Evolutionary conservation across 1,284 basidiomycete species (phyloP), one percentile per base, ranked within the genome.

Genomic region (Rhodotorula sp.): DNA sequence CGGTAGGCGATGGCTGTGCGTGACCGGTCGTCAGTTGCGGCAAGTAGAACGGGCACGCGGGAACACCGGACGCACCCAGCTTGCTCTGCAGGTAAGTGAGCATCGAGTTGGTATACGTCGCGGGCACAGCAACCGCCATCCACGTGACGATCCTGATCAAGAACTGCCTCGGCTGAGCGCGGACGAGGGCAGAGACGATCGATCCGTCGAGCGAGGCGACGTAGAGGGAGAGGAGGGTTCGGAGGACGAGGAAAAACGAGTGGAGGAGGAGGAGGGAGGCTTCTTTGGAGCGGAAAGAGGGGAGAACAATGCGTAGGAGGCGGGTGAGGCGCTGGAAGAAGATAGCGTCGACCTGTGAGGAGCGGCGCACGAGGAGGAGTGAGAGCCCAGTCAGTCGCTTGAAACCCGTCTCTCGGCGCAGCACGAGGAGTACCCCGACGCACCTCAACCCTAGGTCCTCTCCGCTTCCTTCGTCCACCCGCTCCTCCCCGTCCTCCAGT

Each of bases 91-190:
- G 86, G 79, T 92, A 98, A 74, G 89, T 90, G 59, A 98, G 85
- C 91, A 94, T 95, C 73, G 92, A 93, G 80, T 99, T 99, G 39
- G 92, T 94, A 86, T 94, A 95, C 36, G 94, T 97, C 2, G 93
- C 77, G 24, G 75, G 72, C 27, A 71, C 51, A 11, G 70, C 67
- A 2, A 70, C 67, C n/a, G 59, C 79, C 58, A 97, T 85, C 95
- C 95, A 99, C 67, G 88, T 86, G 30, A 89, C 82, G 70, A 99
- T 92, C 73, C 96, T 92, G 70, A 86, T 82, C 62, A 94, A 84
- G 82, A 98, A 97, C 62, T 89, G 84, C 19, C 85, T 78, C 10
- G 91, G 88, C 78, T 90, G 87, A 15, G 90, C 90, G 59, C 93
- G 88, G n/a, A 98, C 95, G 13, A 98, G 86, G 27, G 92, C 92